Percentiles rank a stretch among this genome's conserved stretches.
Conservation (phyloP, 805 yeast genomes). For the Teunomyces gatunensis region DNA sequence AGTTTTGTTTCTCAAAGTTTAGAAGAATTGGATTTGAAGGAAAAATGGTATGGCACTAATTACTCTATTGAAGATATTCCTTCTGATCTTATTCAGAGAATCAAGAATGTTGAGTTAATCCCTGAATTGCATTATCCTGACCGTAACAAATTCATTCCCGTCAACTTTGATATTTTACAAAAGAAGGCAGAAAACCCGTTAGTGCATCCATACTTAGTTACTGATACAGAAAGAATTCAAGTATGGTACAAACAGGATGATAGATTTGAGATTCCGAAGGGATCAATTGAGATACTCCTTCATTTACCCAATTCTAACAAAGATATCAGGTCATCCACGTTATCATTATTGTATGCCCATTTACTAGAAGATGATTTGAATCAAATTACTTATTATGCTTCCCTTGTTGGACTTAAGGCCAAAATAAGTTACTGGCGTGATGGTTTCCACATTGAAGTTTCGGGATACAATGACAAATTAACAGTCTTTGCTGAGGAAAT, state of each 20-base stretch:
- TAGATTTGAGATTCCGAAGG: slow-evolving; percentile 84
- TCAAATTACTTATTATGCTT: slow-evolving; percentile 80
- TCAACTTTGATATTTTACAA: slow-evolving; percentile 63
- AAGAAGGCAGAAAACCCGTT: slow-evolving; percentile 32
- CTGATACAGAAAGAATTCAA: slow-evolving; percentile 48
- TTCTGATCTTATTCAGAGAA: slow-evolving; percentile 28
- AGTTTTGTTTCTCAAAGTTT: slow-evolving; percentile 53
- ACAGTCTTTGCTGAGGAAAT: slow-evolving; percentile 60
- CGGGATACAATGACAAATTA: slow-evolving; percentile 84
- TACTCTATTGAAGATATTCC: slow-evolving; percentile 52
- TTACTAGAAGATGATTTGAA: slow-evolving; percentile 72
- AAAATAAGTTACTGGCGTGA: slow-evolving; percentile 59
- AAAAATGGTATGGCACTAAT: slow-evolving; percentile 91
- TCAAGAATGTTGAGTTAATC: slow-evolving; percentile 26
- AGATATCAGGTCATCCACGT: slow-evolving; percentile 56
- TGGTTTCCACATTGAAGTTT: slow-evolving; percentile 64
- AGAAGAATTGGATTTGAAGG: slow-evolving; percentile 46
- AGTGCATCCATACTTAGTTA: slow-evolving; percentile 61
- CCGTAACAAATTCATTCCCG: slow-evolving; percentile 79
- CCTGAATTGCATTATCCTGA: slow-evolving; percentile 57
- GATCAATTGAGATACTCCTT: slow-evolving; percentile 61
- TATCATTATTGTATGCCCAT: slow-evolving; percentile 63
- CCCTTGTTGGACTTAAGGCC: slow-evolving; percentile 70
- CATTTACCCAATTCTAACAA: slow-evolving; percentile 62
- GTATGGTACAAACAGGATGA: slow-evolving; percentile 93